Evolutionary conservation across 805 yeast genomes (phyloP).

Genomic region (Priceomyces melissophilus): DNA sequence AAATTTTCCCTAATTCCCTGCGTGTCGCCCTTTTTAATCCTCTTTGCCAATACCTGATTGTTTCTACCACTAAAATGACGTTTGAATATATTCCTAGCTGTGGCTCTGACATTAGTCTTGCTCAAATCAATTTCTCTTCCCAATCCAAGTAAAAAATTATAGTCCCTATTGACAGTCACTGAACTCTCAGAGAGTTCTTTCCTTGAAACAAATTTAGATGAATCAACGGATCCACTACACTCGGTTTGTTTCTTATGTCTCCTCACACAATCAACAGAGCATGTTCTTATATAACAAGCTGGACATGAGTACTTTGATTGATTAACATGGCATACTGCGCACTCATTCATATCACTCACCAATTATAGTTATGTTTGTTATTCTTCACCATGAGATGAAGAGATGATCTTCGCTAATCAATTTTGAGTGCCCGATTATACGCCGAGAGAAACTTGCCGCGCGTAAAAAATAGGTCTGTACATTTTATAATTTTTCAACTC

Average conservation of each 20-base stretch:
- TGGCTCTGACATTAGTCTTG: constrained; percentile 45
- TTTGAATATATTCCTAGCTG: constrained; percentile 43
- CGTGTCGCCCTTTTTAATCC: constrained; percentile 17
- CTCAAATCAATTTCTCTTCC: constrained; percentile 60
- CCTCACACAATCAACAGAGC: constrained; percentile 69
- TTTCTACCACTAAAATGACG: constrained; percentile 14
- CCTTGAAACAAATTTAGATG: constrained; percentile 53
- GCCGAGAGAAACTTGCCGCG: too few species aligned
- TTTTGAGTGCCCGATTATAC: too few species aligned
- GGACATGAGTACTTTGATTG: constrained; percentile 74
- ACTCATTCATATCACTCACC: constrained; percentile 10
- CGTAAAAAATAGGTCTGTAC: too few species aligned
- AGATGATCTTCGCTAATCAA: too few species aligned
- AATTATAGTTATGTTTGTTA: background rate
- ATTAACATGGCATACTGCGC: constrained; percentile 35
- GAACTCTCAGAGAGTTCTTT: constrained; percentile 37
- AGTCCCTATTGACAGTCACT: constrained; percentile 72
- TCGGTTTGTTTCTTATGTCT: constrained; percentile 58
- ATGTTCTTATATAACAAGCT: constrained; percentile 62
- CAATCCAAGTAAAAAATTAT: constrained; percentile 62
- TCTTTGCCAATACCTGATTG: constrained; percentile 14
- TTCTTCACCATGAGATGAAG: too few species aligned
- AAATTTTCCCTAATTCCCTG: constrained; percentile 21
- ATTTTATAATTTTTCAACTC: too few species aligned
- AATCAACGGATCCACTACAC: constrained; percentile 68